Base-by-base conservation (phyloP, 345 rosid species). In the Linum trigynum region DNA sequence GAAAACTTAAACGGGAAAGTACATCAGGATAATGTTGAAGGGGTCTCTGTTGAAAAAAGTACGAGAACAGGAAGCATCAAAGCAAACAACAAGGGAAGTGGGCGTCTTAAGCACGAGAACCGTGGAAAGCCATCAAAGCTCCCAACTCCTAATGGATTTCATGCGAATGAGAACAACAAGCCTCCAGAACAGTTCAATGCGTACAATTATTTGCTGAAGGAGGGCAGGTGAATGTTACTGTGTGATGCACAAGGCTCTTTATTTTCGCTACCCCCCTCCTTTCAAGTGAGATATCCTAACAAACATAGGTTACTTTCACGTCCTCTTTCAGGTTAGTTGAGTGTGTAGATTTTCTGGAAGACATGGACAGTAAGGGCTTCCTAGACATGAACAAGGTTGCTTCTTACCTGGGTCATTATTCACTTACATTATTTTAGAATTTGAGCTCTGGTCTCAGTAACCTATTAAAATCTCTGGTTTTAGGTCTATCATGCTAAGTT, bases 401-500 rank as follows among this genome's bases (percentile, higher is more conserved):
- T 70, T 39, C 55, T 58, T 16, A 58, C 61, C 62, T 64, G 63
- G 42, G 41, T 70, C 59, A 66, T 61, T 70, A 61, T 45, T 41
- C 61, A 43, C 64, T 56, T 8, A 66, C 59, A 12, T 17, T 8
- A 5, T 37, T 57, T 2, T 57, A 7, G 12, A 16, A 57, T 57
- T 57, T 57, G 12, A 57, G 2, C 59, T 62, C 58, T 36, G 56
- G 64, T 65, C 23, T 71, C 66, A 5, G 53, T 66, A 42, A 38
- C 66, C 42, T 53, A 43, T 68, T 42, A 41, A 51, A 3, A 48
- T 65, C 56, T 59, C 58, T 68, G 45, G 38, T 57, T 69, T 73
- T 84, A 92, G 98, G 76, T 92, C 56, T 85, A 92, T 74, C 98
- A 92, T 79, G 82, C 84, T 38, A 81, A 86, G 78, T 87, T 92